Percentiles rank a stretch among this genome's conserved stretches.
phyloP scores from a whole-genome alignment of 2,329 filamentous ascomycete species.

The Domatiomyces catenatus region DNA sequence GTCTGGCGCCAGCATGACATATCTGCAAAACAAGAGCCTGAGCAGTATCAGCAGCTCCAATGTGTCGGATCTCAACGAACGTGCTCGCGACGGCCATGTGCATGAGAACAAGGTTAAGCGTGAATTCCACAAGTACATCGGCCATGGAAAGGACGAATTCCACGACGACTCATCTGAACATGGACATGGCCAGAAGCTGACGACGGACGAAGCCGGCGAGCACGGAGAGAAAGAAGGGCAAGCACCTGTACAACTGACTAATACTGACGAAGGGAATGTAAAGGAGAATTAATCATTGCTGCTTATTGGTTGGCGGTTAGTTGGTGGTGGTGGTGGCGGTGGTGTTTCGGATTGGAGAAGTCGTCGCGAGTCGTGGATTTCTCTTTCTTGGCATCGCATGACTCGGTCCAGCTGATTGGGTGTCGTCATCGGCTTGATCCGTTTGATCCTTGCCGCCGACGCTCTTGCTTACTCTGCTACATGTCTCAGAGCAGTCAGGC shows the following conservation, averaged over 20 bases:
- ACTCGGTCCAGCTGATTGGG: background rate
- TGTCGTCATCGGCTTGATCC: background rate
- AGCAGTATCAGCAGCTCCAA: conserved; percentile 40
- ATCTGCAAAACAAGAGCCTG: conserved; percentile 35
- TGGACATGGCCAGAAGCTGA: background rate
- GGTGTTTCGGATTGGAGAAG: background rate
- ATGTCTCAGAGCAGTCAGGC: background rate
- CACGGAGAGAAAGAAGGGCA: background rate
- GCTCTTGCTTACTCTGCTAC: background rate
- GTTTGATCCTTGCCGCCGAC: background rate
- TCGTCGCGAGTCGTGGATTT: background rate
- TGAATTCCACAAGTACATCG: conserved; percentile 12
- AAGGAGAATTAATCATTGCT: background rate
- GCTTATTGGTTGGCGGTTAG: background rate
- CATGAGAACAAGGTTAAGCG: conserved; percentile 10
- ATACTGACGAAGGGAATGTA: background rate
- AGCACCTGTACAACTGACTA: background rate
- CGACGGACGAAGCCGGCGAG: background rate
- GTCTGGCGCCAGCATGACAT: conserved; percentile 38
- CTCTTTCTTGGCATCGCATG: background rate
- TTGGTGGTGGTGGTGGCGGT: background rate
- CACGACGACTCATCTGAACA: conserved; percentile 1
- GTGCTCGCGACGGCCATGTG: conserved; percentile 4
- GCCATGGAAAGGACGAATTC: conserved; percentile 8
- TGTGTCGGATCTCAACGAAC: conserved; percentile 39